phyloP scores from a whole-genome alignment of 176 grass and related monocot genomes.

The Elymus sibiricus region DNA sequence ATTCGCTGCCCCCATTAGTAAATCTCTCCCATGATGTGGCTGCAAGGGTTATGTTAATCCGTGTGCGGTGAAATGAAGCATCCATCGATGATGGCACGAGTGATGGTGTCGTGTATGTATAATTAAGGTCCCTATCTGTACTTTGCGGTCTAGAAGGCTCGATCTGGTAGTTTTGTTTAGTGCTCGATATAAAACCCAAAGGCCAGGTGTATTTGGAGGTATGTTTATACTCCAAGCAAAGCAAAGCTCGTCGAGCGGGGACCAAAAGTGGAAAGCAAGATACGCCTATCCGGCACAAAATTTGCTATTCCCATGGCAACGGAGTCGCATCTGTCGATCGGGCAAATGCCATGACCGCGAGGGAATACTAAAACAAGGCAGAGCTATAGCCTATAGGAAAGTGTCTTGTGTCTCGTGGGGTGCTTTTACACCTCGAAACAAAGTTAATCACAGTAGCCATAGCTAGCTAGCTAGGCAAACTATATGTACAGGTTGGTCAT shows the following conservation, averaged over 20 bases:
- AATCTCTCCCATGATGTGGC: slow-evolving; percentile 4
- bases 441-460: slow-evolving; percentile 14
- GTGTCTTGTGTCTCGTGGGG: background rate
- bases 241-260: background rate
- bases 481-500: background rate
- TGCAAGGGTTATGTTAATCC: slow-evolving; percentile 5
- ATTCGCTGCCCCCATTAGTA: slow-evolving; percentile 3
- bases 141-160: slow-evolving; percentile 30
- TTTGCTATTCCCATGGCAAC: background rate
- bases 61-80: slow-evolving; percentile 46
- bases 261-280: slow-evolving; percentile 48
- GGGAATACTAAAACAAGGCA: background rate
- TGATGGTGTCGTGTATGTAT: background rate
- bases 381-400: background rate
- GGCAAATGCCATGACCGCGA: slow-evolving; percentile 4
- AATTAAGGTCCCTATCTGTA: slow-evolving; percentile 8
- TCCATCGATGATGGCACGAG: background rate
- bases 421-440: slow-evolving; percentile 25
- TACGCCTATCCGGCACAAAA: slow-evolving; percentile 21
- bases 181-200: background rate
- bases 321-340: background rate
- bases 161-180: background rate
- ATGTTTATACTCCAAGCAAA: slow-evolving; percentile 50
- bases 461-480: background rate
- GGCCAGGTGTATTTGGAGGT: slow-evolving; percentile 16